These are phyloP conservation scores for Annulohypoxylon moriforme DNA, from an alignment of 495 filamentous ascomycete genomes.

Conservation along the genomic window DNA sequence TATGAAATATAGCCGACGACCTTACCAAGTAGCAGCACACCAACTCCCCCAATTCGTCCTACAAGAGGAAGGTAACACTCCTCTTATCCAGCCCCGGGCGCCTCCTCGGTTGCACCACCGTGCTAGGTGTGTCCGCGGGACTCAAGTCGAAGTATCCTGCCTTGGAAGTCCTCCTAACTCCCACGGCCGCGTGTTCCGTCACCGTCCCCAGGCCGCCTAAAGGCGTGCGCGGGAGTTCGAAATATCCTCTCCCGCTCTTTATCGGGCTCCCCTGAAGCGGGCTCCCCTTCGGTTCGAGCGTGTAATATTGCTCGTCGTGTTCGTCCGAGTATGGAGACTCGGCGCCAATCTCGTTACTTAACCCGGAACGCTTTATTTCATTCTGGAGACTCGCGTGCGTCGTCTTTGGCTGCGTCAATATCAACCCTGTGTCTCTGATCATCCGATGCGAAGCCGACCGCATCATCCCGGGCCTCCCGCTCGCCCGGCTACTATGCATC, in stretches of 20 bases:
- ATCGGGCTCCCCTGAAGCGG: not conserved
- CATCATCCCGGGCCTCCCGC: slow-evolving; percentile 76
- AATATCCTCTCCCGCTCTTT: not conserved
- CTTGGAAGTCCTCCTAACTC: slow-evolving; percentile 8
- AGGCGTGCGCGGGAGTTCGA: slow-evolving; percentile 14
- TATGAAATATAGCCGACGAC: not conserved
- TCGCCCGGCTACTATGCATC: slow-evolving; percentile 21
- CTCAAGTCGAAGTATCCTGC: slow-evolving; percentile 17
- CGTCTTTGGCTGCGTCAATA: slow-evolving; percentile 39
- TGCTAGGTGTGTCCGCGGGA: slow-evolving; percentile 9
- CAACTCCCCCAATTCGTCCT: not conserved
- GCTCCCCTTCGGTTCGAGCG: slow-evolving; percentile 24
- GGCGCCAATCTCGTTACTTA: slow-evolving; percentile 13
- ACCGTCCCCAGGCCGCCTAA: slow-evolving; percentile 14
- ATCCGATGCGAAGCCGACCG: slow-evolving; percentile 19
- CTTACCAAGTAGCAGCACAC: not conserved
- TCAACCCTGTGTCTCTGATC: slow-evolving; percentile 23
- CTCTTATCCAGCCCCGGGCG: slow-evolving; percentile 5
- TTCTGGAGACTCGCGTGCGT: slow-evolving; percentile 11
- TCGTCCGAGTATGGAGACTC: slow-evolving; percentile 6
- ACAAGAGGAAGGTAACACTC: slow-evolving; percentile 37
- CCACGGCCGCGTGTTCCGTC: slow-evolving; percentile 22
- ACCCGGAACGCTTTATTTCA: slow-evolving; percentile 14
- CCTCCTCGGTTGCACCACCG: slow-evolving; percentile 2
- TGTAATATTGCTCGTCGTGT: slow-evolving; percentile 33